Percentiles rank a stretch among this genome's conserved stretches.
Evolutionary conservation across 2,329 filamentous ascomycete genomes (phyloP).

Genomic region (Macrophomina phaseolina): DNA sequence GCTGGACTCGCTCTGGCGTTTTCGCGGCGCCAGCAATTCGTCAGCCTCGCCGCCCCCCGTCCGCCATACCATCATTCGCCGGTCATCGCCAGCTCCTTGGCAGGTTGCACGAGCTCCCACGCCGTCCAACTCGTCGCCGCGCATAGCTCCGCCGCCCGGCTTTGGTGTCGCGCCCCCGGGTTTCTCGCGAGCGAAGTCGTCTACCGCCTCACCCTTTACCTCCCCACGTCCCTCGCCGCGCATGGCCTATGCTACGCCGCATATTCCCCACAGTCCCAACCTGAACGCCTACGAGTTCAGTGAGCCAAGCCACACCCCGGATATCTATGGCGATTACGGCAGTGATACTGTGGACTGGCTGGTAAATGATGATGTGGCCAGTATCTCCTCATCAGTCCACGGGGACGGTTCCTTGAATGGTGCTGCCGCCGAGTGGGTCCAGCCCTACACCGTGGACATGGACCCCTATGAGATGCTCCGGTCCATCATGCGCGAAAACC

Average conservation of each 20-base stretch:
- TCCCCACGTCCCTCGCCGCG: constrained; percentile 92
- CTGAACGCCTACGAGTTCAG: constrained; percentile 96
- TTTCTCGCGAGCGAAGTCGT: constrained; percentile 77
- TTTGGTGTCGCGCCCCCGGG: constrained; percentile 74
- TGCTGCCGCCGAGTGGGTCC: constrained; percentile 79
- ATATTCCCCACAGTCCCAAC: constrained; percentile 91
- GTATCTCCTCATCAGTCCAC: constrained; percentile 75
- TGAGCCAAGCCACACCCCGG: constrained; percentile 76
- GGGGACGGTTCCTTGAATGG: constrained; percentile 75
- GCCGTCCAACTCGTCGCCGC: constrained; percentile 80
- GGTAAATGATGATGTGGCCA: constrained; percentile 82
- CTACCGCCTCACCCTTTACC: constrained; percentile 84
- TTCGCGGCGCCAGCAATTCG: constrained; percentile 66
- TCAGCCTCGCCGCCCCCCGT: constrained; percentile 81
- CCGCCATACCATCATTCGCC: constrained; percentile 86
- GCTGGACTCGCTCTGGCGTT: constrained; percentile 88
- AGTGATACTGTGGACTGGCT: constrained; percentile 97
- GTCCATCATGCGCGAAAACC: constrained; percentile 87
- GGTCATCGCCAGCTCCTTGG: constrained; percentile 93
- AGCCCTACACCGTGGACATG: constrained; percentile 80
- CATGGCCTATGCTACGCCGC: constrained; percentile 85
- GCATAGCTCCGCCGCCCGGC: constrained; percentile 80
- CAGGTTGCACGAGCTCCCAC: constrained; percentile 76
- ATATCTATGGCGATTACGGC: constrained; percentile 89
- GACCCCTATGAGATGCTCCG: constrained; percentile 97